Base-by-base conservation (phyloP, 2,329 filamentous ascomycete genomes). In the Pseudogymnoascus sp. region DNA sequence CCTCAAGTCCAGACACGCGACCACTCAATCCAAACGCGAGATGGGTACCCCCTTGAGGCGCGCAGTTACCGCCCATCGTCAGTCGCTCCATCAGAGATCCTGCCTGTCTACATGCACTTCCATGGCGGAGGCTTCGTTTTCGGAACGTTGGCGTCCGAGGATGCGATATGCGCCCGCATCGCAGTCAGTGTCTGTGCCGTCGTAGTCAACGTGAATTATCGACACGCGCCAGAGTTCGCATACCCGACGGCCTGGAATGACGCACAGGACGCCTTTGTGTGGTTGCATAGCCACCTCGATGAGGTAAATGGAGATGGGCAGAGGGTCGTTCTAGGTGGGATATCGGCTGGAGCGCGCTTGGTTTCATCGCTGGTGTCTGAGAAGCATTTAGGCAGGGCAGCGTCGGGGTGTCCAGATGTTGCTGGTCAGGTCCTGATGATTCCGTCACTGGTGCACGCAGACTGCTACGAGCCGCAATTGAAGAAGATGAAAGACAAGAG, bases 381-480 rank as follows among this genome's bases (percentile, higher is more conserved):
- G 41, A 76, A 79, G 66, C 72, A 76, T 41, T 68, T 74, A 0
- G 70, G 69, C 49, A 55, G 10, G 49, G 29, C 29, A 21, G 49
- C 49, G 7, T 33, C 26, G 2, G 29, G 29, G 29, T 55, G 49
- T 55, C 49, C 49, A 33, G 49, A 55, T 19, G 2, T n/a, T 55
- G 6, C 14, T 2, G 83, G 83, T 0, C 81, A 83, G 65, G 72
- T 83, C 0, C 67, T 83, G 2, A 78, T 80, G 73, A 81, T 82
- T 10, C 80, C 81, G 0, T 76, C 74, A 4, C 52, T 83, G n/a
- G 74, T 78, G 37, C 39, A 62, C 45, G 21, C 23, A 0, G 66
- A 72, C n/a, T 55, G 49, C 16, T 55, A 33, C 16, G 29, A 19
- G 16, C 49, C 49, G 2, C 72, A 77, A 12, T 31, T 77, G 6